These are phyloP conservation scores for Trichopus zeylanicus DNA, from an alignment of 116 monocot genomes.

Conservation along the genomic window DNA sequence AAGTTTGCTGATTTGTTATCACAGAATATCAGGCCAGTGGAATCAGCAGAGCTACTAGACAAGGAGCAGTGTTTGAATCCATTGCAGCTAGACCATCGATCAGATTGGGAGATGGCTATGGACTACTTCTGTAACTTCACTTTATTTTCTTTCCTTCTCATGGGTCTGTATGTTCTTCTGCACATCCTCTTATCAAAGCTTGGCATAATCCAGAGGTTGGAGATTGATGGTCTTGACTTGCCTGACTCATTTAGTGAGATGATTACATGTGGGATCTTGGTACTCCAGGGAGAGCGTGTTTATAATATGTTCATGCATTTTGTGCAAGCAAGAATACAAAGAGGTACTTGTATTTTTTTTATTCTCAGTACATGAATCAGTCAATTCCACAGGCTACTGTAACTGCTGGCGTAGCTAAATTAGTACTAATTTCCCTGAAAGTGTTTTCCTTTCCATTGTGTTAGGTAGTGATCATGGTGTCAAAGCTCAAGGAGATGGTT, in stretches of 20 bases:
- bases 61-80: slow-evolving; percentile 46
- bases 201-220: slow-evolving; percentile 26
- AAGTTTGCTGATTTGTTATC: slow-evolving; percentile 35
- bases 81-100: slow-evolving; percentile 30
- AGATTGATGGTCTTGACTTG: slow-evolving; percentile 60
- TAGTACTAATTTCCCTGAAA: neutral
- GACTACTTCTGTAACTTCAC: slow-evolving; percentile 59
- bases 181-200: slow-evolving; percentile 42
- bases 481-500: slow-evolving; percentile 68
- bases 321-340: slow-evolving; percentile 41
- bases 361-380: neutral
- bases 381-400: neutral
- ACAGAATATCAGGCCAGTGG: slow-evolving; percentile 28
- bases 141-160: slow-evolving; percentile 29
- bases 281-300: slow-evolving; percentile 41
- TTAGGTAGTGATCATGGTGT: slow-evolving; percentile 53
- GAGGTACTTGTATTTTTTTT: slow-evolving; percentile 28
- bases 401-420: neutral
- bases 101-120: slow-evolving; percentile 44
- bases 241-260: slow-evolving; percentile 63
- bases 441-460: neutral
- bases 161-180: slow-evolving; percentile 31
- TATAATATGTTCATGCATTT: slow-evolving; percentile 56
- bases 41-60: slow-evolving; percentile 19
- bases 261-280: slow-evolving; percentile 33